These are phyloP conservation scores for Stentor roeselii DNA, from an alignment of 73 alveolate species.

Conservation along the genomic window DNA sequence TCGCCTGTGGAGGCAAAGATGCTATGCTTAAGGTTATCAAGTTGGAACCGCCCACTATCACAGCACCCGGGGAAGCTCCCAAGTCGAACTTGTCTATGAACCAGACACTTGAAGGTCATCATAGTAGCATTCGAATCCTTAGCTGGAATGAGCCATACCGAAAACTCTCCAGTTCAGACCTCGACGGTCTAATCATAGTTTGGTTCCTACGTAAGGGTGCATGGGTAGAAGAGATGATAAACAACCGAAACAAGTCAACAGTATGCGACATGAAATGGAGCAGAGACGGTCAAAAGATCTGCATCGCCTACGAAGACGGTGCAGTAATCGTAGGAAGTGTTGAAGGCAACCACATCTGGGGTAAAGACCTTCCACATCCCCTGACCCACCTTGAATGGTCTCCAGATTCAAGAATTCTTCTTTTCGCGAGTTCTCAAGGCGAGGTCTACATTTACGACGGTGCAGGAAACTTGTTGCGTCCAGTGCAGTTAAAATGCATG, in stretches of 20 bases:
- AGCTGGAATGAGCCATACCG: constrained; percentile 79
- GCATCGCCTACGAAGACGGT: constrained; percentile 99
- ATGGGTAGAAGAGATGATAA: constrained; percentile 99
- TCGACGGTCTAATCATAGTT: constrained; percentile 81
- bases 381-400: constrained; percentile 97
- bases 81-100: constrained; percentile 82
- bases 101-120: constrained; percentile 85
- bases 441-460: constrained; percentile 86
- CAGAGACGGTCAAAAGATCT: constrained; percentile 88
- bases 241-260: constrained; percentile 96
- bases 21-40: constrained; percentile 79
- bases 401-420: constrained; percentile 96
- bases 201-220: constrained; percentile 54
- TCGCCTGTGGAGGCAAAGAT: constrained; percentile 88
- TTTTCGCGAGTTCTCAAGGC: constrained; percentile 96
- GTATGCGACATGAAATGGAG: constrained; percentile 99
- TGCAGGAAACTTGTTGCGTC: constrained; percentile 69
- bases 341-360: constrained; percentile 99
- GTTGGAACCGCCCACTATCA: constrained; percentile 31
- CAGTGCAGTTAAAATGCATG: constrained; percentile 65
- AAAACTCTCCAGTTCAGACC: constrained; percentile 78
- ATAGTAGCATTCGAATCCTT: constrained; percentile 64
- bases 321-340: constrained; percentile 99
- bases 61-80: constrained; percentile 59
- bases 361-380: constrained; percentile 78